Percentiles rank a stretch among this genome's conserved stretches.
phyloP scores from a whole-genome alignment of 306 rosid genomes.

The Cicer pinnatifidum region DNA sequence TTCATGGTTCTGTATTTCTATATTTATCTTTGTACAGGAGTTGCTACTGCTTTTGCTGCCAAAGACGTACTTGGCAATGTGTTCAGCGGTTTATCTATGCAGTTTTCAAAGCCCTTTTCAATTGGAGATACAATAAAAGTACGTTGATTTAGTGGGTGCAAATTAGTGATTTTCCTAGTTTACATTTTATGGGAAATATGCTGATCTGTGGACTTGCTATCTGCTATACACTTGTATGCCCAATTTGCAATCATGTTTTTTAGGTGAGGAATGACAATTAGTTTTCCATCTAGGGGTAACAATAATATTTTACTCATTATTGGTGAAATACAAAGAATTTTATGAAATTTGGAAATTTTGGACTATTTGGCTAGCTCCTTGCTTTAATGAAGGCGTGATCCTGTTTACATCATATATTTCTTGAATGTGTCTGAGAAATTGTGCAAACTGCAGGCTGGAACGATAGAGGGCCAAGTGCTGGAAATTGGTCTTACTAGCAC shows the following conservation, averaged over 20 bases:
- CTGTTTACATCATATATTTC: conserved; percentile 26
- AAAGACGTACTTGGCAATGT: conserved; percentile 87
- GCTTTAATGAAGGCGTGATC: conserved; percentile 11
- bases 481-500: conserved; percentile 94
- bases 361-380: conserved; percentile 8
- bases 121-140: conserved; percentile 96
- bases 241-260: conserved; percentile 12
- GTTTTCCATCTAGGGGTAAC: not conserved
- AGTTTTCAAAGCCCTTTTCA: conserved; percentile 89
- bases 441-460: conserved; percentile 73
- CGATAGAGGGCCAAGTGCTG: conserved; percentile 91
- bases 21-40: conserved; percentile 60
- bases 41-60: conserved; percentile 93
- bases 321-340: conserved; percentile 8
- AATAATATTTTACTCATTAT: not conserved
- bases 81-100: conserved; percentile 84
- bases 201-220: conserved; percentile 7
- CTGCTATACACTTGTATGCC: conserved; percentile 24
- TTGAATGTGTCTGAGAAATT: conserved; percentile 25
- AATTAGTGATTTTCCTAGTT: conserved; percentile 19
- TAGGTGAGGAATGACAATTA: conserved; percentile 19
- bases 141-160: conserved; percentile 43
- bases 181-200: conserved; percentile 11
- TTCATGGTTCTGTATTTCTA: conserved; percentile 33
- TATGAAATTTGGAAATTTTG: conserved; percentile 22